Evolutionary conservation across 1,284 basidiomycete genomes (phyloP), one percentile per base, ranked within the genome.

Genomic region (Sporisorium exsertum): DNA sequence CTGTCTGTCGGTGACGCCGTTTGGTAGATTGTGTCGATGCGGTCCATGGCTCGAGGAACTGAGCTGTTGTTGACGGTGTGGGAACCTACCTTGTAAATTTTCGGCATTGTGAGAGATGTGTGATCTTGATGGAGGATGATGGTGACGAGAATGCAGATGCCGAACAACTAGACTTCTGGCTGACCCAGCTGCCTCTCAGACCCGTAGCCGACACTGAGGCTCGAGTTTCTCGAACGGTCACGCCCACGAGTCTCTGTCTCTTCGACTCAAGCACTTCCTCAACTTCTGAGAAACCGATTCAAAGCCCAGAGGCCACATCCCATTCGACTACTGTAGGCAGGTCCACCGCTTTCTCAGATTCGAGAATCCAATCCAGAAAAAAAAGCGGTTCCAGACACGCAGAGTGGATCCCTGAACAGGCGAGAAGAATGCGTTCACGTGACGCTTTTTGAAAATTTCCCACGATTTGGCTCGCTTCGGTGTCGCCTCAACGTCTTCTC

Each of bases 71-170:
- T 22, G 20, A 29, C 12, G 20, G 35, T 42, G 40, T n/a, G 22
- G 24, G 13, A 54, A 73, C 77, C 26, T 60, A 80, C 77, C 81
- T 83, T 83, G 82, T 80, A 83, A 71, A 83, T 82, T 75, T 81
- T 82, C 49, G 81, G 80, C 81, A 83, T 83, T 64, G 58, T 75
- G 77, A 60, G 35, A 55, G 46, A 56, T 78, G 64, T 58, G 72
- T 64, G 72, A 71, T 77, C 69, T 75, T 75, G 72, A 66, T 65
- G 61, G 57, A 75, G 64, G 72, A 62, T 70, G 72, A 70, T 70
- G 60, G 64, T 70, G 72, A 75, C 72, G 63, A 64, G 72, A 53
- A 55, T 64, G 71, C 51, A 61, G 54, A 61, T 55, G 71, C 54
- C 46, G 65, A 61, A 27, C 32, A 33, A 27, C 20, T 61, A 52